Conservation (phyloP, 129 eudicot species). For the Deinandra increscens region DNA sequence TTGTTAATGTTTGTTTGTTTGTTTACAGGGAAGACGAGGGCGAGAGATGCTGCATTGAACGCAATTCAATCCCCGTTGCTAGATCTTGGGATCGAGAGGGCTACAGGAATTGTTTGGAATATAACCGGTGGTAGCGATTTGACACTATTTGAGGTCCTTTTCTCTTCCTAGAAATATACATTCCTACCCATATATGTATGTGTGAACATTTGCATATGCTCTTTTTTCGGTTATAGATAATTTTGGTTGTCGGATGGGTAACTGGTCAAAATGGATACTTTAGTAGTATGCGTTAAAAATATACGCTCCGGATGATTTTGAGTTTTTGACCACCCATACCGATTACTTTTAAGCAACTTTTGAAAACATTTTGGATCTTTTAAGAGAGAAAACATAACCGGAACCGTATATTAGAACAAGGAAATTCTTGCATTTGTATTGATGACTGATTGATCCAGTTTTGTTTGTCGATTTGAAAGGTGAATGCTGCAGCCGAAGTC, state of each 20-base stretch:
- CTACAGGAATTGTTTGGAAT: conserved; percentile 98
- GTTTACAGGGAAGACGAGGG: conserved; percentile 79
- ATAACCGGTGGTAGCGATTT: conserved; percentile 92
- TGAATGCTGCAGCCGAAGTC: conserved; percentile 96
- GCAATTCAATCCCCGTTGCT: conserved; percentile 95
- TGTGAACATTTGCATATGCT: background rate
- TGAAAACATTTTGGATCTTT: background rate
- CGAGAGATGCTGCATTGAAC: conserved; percentile 95
- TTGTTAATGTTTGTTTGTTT: background rate
- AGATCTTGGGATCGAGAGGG: conserved; percentile 95
- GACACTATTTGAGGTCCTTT: conserved; percentile 75
- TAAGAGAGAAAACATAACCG: background rate
- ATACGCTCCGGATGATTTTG: background rate
- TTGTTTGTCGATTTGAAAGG: conserved; percentile 47
- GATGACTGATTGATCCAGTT: conserved; percentile 8
- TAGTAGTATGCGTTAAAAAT: background rate
- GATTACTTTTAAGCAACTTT: background rate
- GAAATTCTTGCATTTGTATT: conserved; percentile 14
- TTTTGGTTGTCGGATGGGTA: too few species aligned
- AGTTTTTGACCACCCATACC: background rate
- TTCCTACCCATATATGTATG: background rate
- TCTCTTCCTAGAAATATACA: conserved; percentile 18
- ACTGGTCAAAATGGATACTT: too few species aligned
- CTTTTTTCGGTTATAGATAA: too few species aligned
- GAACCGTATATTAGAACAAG: background rate